Conservation (phyloP, 345 rosid genomes). For the Murraya koenigii region DNA sequence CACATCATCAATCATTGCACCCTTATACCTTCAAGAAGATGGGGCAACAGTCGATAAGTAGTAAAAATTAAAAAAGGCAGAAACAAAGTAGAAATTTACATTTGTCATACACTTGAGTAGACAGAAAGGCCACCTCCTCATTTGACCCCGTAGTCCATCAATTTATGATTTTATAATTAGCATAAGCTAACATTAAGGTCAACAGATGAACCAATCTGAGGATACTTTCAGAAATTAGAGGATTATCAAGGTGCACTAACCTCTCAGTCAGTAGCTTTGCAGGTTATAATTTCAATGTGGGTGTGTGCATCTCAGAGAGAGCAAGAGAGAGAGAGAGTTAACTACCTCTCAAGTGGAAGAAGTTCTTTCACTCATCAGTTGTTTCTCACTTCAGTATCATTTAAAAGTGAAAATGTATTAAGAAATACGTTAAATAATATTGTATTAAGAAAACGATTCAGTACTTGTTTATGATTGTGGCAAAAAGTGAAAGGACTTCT, state of each 20-base stretch:
- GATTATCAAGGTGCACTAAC: neutral
- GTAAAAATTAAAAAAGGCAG: neutral
- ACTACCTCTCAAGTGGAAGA: neutral
- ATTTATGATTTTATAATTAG: neutral
- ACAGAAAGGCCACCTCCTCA: neutral
- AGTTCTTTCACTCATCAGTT: neutral
- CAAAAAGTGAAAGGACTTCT: slow-evolving; percentile 94
- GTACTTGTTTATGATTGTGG: slow-evolving; percentile 98
- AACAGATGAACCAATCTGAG: neutral
- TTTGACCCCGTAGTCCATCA: neutral
- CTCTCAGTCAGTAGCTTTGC: neutral
- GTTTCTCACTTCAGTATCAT: neutral
- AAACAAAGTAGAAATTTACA: neutral
- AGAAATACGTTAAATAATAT: neutral
- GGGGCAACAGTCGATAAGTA: neutral
- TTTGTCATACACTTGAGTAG: neutral
- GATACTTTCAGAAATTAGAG: neutral
- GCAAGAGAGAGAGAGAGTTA: neutral
- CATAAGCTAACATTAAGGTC: neutral
- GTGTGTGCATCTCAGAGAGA: neutral
- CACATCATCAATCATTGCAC: slow-evolving; percentile 93
- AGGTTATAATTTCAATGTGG: neutral
- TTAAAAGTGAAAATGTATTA: neutral
- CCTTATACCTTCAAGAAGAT: slow-evolving; percentile 66
- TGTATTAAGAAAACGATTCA: slow-evolving; percentile 2